A percentile compares a stretch with the other conserved stretches of the same genome.
These are phyloP conservation scores for Yamadazyma aaseri DNA, from an alignment of 1,139 yeast species.

Conservation along the genomic window DNA sequence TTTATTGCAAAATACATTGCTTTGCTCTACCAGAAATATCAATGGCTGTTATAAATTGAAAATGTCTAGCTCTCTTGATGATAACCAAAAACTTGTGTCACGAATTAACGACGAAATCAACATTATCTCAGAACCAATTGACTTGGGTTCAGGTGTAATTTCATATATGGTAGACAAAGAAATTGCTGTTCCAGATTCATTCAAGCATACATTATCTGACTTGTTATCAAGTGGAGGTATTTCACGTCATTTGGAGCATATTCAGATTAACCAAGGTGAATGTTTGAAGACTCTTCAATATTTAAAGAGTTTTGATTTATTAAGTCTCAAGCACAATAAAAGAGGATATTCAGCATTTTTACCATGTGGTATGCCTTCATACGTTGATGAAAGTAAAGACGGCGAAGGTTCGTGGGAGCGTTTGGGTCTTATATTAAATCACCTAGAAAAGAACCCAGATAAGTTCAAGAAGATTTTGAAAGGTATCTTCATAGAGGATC, in stretches of 20 bases:
- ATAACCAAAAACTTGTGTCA: constrained; percentile 33
- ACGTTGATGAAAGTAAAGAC: constrained; percentile 4
- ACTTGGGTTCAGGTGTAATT: constrained; percentile 50
- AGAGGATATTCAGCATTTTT: constrained; percentile 73
- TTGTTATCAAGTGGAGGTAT: constrained; percentile 37
- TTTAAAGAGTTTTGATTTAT: constrained; percentile 28
- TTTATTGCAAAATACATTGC: constrained; percentile 25
- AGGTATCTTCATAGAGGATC: constrained; percentile 59
- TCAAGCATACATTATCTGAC: constrained; percentile 39
- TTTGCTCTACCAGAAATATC: constrained; percentile 37
- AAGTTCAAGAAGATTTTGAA: constrained; percentile 53
- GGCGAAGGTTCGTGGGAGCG: constrained; percentile 49
- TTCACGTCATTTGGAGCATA: constrained; percentile 29
- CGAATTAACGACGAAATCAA: constrained; percentile 40
- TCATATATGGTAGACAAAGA: constrained; percentile 66
- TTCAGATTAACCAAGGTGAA: constrained; percentile 33
- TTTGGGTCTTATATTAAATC: constrained; percentile 60
- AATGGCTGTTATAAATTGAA: constrained; percentile 43
- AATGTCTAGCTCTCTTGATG: constrained; percentile 36
- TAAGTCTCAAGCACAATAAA: constrained; percentile 46
- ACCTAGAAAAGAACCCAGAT: constrained; percentile 52
- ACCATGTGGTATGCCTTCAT: constrained; percentile 56
- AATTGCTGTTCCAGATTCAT: constrained; percentile 32
- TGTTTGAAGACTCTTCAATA: constrained; percentile 39
- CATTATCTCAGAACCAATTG: constrained; percentile 45